Evolutionary conservation across 495 filamentous ascomycete genomes (phyloP).

Genomic region (Echria macrotheca): DNA sequence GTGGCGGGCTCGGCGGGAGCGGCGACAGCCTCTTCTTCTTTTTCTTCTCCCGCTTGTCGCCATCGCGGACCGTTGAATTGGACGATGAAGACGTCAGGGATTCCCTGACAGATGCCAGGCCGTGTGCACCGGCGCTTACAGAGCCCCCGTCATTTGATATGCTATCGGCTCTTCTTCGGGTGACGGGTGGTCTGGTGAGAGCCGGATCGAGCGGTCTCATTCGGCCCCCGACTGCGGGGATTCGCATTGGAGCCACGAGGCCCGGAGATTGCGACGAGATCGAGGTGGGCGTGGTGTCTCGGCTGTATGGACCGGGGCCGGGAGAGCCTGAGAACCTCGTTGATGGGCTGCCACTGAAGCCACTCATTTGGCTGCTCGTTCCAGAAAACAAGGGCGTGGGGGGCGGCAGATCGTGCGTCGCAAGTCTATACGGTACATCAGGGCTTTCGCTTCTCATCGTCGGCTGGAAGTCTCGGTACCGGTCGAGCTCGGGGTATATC

Average conservation of each 20-base stretch:
- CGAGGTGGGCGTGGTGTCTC: conserved; percentile 91
- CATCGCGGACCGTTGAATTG: conserved; percentile 49
- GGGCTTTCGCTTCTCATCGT: conserved; percentile 23
- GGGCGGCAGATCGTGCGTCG: conserved; percentile 58
- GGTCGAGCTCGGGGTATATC: conserved; percentile 50
- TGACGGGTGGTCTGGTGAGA: conserved; percentile 63
- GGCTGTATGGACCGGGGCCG: conserved; percentile 71
- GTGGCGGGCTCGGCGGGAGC: conserved; percentile 55
- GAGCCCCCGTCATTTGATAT: conserved; percentile 45
- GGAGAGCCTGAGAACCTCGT: conserved; percentile 91
- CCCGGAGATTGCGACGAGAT: conserved; percentile 93
- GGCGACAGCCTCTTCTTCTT: conserved; percentile 41
- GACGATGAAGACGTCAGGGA: conserved; percentile 56
- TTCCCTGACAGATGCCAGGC: conserved; percentile 60
- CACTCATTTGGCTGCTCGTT: conserved; percentile 48
- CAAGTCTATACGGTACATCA: conserved; percentile 40
- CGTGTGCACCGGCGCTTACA: conserved; percentile 46
- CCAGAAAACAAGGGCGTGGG: conserved; percentile 59
- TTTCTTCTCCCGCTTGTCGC: conserved; percentile 41
- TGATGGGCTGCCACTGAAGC: conserved; percentile 77
- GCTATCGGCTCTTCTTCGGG: conserved; percentile 52
- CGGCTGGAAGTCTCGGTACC: conserved; percentile 40
- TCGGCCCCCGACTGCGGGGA: conserved; percentile 45
- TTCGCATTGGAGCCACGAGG: conserved; percentile 54
- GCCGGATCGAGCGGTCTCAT: conserved; percentile 54